Conservation (phyloP, 768 basidiomycete species). For the Coprinellus micaceus region DNA sequence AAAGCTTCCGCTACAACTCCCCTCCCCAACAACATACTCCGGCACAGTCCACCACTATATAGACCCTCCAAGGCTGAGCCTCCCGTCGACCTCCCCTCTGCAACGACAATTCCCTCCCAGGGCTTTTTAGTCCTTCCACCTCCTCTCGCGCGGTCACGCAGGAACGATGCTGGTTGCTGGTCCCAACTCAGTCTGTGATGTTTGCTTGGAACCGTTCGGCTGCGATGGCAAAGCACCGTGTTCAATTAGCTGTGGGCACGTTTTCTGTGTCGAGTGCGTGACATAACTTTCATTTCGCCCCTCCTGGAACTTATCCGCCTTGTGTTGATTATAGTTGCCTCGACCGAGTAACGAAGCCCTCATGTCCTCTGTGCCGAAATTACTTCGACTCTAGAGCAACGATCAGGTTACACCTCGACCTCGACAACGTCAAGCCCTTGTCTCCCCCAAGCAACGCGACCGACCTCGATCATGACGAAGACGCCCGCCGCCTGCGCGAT, state of each 20-base stretch:
- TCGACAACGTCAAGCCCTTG: slow-evolving; percentile 28
- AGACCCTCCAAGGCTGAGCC: slow-evolving; percentile 10
- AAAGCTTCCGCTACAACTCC: slow-evolving; percentile 19
- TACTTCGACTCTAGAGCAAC: slow-evolving; percentile 44
- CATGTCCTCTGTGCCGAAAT: slow-evolving; percentile 64
- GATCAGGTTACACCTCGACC: slow-evolving; percentile 59
- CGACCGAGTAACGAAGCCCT: slow-evolving; percentile 40
- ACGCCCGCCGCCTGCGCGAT: slow-evolving; percentile 51
- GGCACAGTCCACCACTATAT: not conserved
- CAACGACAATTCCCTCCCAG: not conserved
- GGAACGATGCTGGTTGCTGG: slow-evolving; percentile 61
- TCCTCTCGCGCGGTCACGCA: slow-evolving; percentile 16
- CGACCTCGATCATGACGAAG: slow-evolving; percentile 33
- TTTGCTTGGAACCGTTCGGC: slow-evolving; percentile 66
- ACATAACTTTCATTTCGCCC: slow-evolving; percentile 3
- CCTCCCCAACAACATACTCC: not conserved
- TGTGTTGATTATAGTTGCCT: slow-evolving; percentile 44
- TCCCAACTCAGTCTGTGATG: slow-evolving; percentile 66
- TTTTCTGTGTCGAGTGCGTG: slow-evolving; percentile 54
- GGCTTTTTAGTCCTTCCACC: not conserved
- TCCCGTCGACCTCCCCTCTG: not conserved
- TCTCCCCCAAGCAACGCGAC: slow-evolving; percentile 10
- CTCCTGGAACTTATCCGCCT: slow-evolving; percentile 7
- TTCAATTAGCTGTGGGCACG: slow-evolving; percentile 68
- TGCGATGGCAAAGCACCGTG: slow-evolving; percentile 53